Evolutionary conservation across 2,329 filamentous ascomycete species (phyloP), one percentile per base, ranked within the genome.

Genomic region (Penicillium paneum): DNA sequence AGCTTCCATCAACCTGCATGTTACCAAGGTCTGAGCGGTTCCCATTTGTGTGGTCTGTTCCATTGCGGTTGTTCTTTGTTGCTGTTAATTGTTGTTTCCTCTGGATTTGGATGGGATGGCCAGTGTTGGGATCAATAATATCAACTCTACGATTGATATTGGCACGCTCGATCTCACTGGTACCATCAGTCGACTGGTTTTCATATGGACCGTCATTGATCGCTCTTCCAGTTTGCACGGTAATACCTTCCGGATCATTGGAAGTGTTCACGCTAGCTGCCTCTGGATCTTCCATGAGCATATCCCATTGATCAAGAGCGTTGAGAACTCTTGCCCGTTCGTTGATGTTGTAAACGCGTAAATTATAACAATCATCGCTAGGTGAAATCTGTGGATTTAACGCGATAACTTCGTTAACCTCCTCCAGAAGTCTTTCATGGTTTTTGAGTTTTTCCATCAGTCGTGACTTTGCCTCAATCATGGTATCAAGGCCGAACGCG

Each of bases 371-470:
- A 21, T 3, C 3, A 19, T 34, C 24, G 8, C 12, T 15, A 8
- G 38, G 19, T 29, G 11, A 19, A 11, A 32, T n/a, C 1, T 24
- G n/a, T 2, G 39, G 34, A 6, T 50, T 19, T 10, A 54, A 21
- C 2, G 52, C 52, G 8, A 54, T 54, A 3, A 32, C 32, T 36
- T 50, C 19, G 12, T 44, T 54, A 15, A 54, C 15, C 15, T 50
- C 46, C 5, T 15, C 17, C 8, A 50, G 39, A 19, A 39, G 43
- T 31, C 13, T 21, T 28, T 35, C 52, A 34, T 50, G 52, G 7
- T 5, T 8, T 5, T 2, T 10, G 17, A 54, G 24, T 31, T 50
- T 54, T n/a, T 8, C 5, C 4, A 3, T 7, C 24, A 54, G 34
- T 13, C 15, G 40, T 5, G 3, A 1, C 13, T 26, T 17, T 13